These are phyloP conservation scores for Boletus vermiculosoides DNA, from an alignment of 768 basidiomycete genomes.

Conservation along the genomic window DNA sequence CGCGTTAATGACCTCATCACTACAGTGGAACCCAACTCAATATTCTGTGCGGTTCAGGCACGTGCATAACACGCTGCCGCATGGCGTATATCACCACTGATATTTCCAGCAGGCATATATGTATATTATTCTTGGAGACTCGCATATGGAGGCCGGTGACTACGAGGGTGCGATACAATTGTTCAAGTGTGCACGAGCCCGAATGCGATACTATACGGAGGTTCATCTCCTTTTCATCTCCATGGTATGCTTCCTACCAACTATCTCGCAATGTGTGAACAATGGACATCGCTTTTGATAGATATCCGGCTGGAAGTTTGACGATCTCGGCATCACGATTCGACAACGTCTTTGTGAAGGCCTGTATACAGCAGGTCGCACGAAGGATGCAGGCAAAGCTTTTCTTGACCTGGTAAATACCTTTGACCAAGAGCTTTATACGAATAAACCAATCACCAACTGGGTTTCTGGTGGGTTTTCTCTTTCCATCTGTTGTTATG, in stretches of 20 bases:
- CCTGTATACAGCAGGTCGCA: not conserved
- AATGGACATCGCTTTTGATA: not conserved
- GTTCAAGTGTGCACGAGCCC: not conserved
- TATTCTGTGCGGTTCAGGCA: constrained; percentile 2
- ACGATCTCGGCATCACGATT: not conserved
- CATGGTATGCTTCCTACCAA: not conserved
- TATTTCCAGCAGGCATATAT: not conserved
- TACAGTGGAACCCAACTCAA: not conserved
- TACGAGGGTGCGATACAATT: not conserved
- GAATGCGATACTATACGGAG: not conserved
- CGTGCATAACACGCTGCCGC: not conserved
- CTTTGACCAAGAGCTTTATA: no score
- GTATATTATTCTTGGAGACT: not conserved
- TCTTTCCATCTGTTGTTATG: no score
- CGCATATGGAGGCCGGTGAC: not conserved
- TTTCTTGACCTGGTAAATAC: not conserved
- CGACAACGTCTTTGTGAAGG: not conserved
- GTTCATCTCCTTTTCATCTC: not conserved
- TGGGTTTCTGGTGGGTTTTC: no score
- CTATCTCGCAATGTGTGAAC: not conserved
- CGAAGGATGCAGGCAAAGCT: not conserved
- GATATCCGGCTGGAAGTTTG: not conserved
- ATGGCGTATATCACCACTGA: not conserved
- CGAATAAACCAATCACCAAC: no score
- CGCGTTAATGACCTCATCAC: not conserved